Percentiles rank a stretch among this genome's conserved stretches.
Conservation (phyloP, 192 early-diverging fungal genomes). For the Endogone sp. region DNA sequence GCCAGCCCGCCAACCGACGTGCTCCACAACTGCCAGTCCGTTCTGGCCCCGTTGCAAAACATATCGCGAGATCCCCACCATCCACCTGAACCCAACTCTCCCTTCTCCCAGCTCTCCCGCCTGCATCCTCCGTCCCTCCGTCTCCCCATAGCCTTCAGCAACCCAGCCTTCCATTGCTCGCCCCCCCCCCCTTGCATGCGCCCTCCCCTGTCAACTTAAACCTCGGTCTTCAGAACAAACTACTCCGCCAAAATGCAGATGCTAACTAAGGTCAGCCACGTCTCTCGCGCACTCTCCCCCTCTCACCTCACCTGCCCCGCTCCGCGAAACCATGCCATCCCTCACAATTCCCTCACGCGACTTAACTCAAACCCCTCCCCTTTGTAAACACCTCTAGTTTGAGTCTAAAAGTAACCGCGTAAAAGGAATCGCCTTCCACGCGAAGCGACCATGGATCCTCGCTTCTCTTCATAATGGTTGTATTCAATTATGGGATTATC, state of each 20-base stretch:
- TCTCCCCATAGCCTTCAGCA: not conserved
- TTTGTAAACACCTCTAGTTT: constrained; percentile 57
- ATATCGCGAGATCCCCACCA: no score
- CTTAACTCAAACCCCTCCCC: not conserved
- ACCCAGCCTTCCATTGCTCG: not conserved
- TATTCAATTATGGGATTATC: constrained; percentile 99
- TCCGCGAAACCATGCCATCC: not conserved
- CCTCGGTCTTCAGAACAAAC: not conserved
- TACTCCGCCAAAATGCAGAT: constrained; percentile 59
- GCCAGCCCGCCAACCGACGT: no score
- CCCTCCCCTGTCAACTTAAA: not conserved
- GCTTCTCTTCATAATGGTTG: constrained; percentile 96
- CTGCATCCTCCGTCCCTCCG: not conserved
- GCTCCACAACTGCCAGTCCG: no score
- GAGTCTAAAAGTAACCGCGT: constrained; percentile 99
- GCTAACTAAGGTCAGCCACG: constrained; percentile 64
- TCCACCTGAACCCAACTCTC: no score
- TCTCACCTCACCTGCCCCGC: not conserved
- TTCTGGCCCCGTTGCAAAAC: no score
- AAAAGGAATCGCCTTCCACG: constrained; percentile 94
- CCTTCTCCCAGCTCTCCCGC: no score
- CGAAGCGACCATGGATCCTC: constrained; percentile 98
- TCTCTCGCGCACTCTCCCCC: not conserved
- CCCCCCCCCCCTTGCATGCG: not conserved
- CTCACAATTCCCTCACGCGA: not conserved